Conservation (phyloP, 345 rosid species). For the Citrus inodora region DNA sequence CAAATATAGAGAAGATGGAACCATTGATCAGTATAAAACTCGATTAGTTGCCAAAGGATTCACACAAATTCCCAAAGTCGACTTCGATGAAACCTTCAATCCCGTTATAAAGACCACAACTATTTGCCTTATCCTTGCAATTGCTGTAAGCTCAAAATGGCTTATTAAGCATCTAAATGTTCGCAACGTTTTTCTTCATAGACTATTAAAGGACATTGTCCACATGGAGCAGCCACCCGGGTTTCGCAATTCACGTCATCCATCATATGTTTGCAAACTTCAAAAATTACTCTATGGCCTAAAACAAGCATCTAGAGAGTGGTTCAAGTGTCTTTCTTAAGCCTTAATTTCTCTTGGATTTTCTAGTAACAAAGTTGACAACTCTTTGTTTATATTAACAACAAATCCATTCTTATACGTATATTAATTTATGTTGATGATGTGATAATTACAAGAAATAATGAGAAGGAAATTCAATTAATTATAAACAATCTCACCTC, state of each 20-base stretch:
- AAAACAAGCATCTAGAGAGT: not conserved
- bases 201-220: not conserved
- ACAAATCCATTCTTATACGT: too few relatives aligned
- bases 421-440: too few relatives aligned
- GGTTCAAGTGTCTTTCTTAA: not conserved
- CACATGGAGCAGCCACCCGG: not conserved
- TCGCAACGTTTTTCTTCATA: too few relatives aligned
- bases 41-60: not conserved
- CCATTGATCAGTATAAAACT: not conserved
- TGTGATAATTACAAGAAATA: too few relatives aligned
- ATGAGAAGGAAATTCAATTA: too few relatives aligned
- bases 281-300: not conserved
- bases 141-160: too few relatives aligned
- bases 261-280: not conserved
- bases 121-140: too few relatives aligned
- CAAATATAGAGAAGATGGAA: not conserved
- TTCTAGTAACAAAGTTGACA: not conserved
- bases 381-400: not conserved
- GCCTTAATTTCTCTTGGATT: not conserved
- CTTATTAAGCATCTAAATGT: too few relatives aligned
- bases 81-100: not conserved
- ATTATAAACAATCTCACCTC: too few relatives aligned
- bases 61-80: not conserved
- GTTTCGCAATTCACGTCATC: not conserved
- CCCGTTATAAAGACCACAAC: too few relatives aligned